Conservation (phyloP, 2,329 filamentous ascomycete species). For the Paraconiothyrium brasiliense region DNA sequence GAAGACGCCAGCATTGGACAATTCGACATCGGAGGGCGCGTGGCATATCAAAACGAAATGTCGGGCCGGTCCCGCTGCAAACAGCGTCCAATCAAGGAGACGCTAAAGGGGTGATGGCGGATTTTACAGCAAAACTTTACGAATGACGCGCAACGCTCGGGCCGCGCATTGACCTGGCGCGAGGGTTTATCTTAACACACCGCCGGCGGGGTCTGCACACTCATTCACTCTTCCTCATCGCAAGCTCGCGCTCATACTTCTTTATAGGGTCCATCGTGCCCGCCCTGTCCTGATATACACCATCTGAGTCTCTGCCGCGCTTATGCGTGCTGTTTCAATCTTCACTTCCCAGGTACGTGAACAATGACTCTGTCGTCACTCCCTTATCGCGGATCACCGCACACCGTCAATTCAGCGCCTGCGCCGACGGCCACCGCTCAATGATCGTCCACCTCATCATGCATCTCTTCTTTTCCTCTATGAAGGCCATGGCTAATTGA, state of each 20-base stretch:
- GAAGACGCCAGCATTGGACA: background rate
- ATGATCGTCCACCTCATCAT: slow-evolving; percentile 1
- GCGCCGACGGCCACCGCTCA: slow-evolving; percentile 19
- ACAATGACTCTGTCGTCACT: slow-evolving; percentile 22
- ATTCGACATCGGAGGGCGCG: slow-evolving; percentile 10
- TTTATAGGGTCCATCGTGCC: slow-evolving; percentile 34
- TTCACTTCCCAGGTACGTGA: slow-evolving; percentile 64
- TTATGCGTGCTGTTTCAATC: slow-evolving; percentile 61
- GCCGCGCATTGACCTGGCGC: slow-evolving; percentile 9
- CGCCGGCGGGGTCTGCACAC: slow-evolving; percentile 14
- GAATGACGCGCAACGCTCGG: background rate
- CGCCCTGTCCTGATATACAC: slow-evolving; percentile 38
- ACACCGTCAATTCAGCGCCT: slow-evolving; percentile 40
- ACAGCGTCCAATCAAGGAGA: slow-evolving; percentile 6
- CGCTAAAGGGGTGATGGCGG: background rate
- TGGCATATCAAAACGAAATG: background rate
- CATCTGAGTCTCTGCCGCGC: slow-evolving; percentile 41
- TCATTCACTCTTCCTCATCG: slow-evolving; percentile 19
- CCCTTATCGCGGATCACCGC: slow-evolving; percentile 41
- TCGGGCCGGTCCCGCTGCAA: background rate
- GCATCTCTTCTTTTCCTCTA: slow-evolving; percentile 16
- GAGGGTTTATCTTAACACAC: slow-evolving; percentile 10
- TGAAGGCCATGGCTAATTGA: slow-evolving; percentile 47
- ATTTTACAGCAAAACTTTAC: slow-evolving; percentile 20
- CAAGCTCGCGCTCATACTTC: slow-evolving; percentile 6